These are phyloP conservation scores for Colletotrichum viniferum DNA, from an alignment of 2,329 filamentous ascomycete genomes.

Conservation along the genomic window DNA sequence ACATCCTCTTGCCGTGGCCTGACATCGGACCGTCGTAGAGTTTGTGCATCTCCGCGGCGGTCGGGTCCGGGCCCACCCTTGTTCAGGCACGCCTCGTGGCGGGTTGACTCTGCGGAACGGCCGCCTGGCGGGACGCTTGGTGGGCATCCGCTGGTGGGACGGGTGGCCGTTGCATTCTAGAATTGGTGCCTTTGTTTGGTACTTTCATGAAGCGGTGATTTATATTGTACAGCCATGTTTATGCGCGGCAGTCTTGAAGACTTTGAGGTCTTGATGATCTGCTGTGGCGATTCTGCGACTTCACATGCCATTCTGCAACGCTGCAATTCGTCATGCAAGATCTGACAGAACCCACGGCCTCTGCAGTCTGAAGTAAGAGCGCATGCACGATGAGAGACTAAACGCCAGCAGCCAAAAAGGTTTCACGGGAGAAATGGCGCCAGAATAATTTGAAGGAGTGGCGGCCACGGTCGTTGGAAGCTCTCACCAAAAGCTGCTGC, in stretches of 20 bases:
- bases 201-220: background rate
- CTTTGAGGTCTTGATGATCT: background rate
- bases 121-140: background rate
- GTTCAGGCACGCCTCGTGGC: background rate
- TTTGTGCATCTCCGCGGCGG: slow-evolving; percentile 16
- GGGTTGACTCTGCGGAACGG: background rate
- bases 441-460: background rate
- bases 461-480: background rate
- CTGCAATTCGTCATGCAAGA: background rate
- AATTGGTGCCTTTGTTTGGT: background rate
- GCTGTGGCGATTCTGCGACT: background rate
- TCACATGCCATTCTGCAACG: background rate
- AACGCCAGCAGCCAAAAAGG: background rate
- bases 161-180: background rate
- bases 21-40: slow-evolving; percentile 7
- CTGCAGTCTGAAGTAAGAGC: background rate
- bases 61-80: background rate
- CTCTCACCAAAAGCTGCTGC: background rate
- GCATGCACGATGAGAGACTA: background rate
- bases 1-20: slow-evolving; percentile 6
- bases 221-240: background rate
- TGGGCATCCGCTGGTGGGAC: background rate
- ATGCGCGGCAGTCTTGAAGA: background rate
- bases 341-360: background rate
- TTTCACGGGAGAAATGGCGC: background rate